Evolutionary conservation across 2,329 filamentous ascomycete species (phyloP).

Genomic region (Scedosporium apiospermum): DNA sequence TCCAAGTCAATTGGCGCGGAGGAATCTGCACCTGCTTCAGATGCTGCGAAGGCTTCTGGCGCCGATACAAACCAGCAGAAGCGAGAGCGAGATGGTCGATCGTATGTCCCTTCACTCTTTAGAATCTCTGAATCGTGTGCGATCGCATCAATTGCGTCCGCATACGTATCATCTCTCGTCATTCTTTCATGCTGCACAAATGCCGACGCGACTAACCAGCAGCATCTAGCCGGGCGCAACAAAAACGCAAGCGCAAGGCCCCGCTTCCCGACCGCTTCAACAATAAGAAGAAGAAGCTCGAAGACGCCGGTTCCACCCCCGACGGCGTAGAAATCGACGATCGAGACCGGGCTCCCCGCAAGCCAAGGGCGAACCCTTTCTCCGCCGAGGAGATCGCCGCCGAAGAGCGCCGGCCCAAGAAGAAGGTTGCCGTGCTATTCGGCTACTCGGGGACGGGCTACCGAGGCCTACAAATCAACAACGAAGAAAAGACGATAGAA

Average conservation of each 20-base stretch:
- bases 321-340: conserved; percentile 10
- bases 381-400: conserved; percentile 74
- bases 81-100: not conserved
- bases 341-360: conserved; percentile 9
- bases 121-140: too few species aligned
- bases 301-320: conserved; percentile 7
- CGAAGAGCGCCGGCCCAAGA: conserved; percentile 82
- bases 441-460: conserved; percentile 96
- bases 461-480: conserved; percentile 89
- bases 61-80: not conserved
- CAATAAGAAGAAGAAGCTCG: conserved; percentile 10
- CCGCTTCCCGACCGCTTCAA: not conserved
- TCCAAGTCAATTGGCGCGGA: not conserved
- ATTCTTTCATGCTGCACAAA: not conserved
- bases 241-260: not conserved
- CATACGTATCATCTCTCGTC: not conserved
- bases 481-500: conserved; percentile 83
- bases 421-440: conserved; percentile 91
- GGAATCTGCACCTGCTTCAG: conserved; percentile 1
- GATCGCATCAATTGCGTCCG: too few species aligned
- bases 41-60: not conserved
- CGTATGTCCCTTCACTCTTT: not conserved
- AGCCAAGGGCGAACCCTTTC: conserved; percentile 34
- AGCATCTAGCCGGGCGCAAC: not conserved
- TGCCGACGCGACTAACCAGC: conserved; percentile 5